Evolutionary conservation across 495 filamentous ascomycete genomes (phyloP).

Genomic region (Pyrenula aspistea): DNA sequence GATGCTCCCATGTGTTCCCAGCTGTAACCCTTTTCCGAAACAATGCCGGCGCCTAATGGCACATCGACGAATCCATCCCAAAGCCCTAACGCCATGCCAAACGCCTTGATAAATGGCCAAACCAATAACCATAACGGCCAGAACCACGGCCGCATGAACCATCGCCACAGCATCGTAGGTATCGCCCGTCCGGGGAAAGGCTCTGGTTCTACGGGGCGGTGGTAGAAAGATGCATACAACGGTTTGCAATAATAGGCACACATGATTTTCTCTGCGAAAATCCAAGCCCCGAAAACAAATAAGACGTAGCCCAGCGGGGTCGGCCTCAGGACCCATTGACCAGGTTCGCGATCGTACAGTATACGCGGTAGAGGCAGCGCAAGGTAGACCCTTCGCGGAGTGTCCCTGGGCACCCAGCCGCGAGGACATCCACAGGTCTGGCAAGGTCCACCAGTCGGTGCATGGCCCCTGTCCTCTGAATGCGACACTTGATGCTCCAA

Average conservation of each 20-base stretch:
- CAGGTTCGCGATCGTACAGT: not conserved
- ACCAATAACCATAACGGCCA: not conserved
- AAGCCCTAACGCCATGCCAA: not conserved
- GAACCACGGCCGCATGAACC: slow-evolving; percentile 9
- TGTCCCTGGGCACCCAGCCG: slow-evolving; percentile 8
- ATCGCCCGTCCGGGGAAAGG: slow-evolving; percentile 33
- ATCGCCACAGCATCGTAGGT: slow-evolving; percentile 33
- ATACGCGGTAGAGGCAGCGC: slow-evolving; percentile 46
- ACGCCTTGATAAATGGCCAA: not conserved
- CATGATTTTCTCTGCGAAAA: slow-evolving; percentile 45
- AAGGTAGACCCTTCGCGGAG: slow-evolving; percentile 17
- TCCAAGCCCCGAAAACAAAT: slow-evolving; percentile 39
- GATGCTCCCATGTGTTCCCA: not conserved
- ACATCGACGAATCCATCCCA: not conserved
- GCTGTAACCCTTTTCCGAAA: not conserved
- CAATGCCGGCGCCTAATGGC: not conserved
- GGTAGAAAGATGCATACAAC: slow-evolving; percentile 29
- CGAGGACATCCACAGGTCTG: slow-evolving; percentile 14
- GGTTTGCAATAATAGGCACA: slow-evolving; percentile 52
- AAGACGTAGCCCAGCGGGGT: slow-evolving; percentile 45
- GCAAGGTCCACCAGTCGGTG: slow-evolving; percentile 12
- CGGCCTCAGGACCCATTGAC: slow-evolving; percentile 33
- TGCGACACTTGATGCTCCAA: slow-evolving; percentile 49
- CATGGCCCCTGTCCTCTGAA: slow-evolving; percentile 15
- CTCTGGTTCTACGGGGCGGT: slow-evolving; percentile 32